phyloP scores from a whole-genome alignment of 495 filamentous ascomycete genomes.

The Podospora sp. region DNA sequence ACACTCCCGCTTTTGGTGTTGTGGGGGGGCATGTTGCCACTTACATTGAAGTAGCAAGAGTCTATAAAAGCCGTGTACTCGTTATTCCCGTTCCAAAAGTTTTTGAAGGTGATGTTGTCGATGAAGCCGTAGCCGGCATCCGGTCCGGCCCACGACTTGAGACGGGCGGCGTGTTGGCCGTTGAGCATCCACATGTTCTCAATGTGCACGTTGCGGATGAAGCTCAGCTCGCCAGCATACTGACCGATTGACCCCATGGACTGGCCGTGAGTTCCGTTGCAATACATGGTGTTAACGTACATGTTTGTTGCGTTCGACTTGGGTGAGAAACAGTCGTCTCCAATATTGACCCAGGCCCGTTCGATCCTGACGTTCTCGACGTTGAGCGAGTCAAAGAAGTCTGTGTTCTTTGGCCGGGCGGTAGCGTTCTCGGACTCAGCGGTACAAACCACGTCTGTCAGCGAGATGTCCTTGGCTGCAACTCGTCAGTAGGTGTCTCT shows the following conservation, averaged over 20 bases:
- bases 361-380: conserved; percentile 11
- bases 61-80: conserved; percentile 58
- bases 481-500: not conserved
- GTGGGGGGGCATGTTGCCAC: conserved; percentile 24
- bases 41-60: conserved; percentile 61
- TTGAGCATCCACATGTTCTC: conserved; percentile 61
- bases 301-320: conserved; percentile 62
- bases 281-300: conserved; percentile 60
- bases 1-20: too few species aligned
- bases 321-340: conserved; percentile 63
- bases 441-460: conserved; percentile 56
- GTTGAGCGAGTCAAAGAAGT: conserved; percentile 39
- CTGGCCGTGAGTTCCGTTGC: conserved; percentile 60
- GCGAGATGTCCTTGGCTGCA: conserved; percentile 52
- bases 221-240: conserved; percentile 54
- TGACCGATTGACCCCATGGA: conserved; percentile 62
- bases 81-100: conserved; percentile 59
- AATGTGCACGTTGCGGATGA: conserved; percentile 57
- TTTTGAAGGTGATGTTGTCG: conserved; percentile 61
- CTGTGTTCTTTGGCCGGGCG: conserved; percentile 57
- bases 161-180: conserved; percentile 57
- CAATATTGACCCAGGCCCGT: conserved; percentile 54
- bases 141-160: conserved; percentile 59
- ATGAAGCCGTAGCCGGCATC: conserved; percentile 60
- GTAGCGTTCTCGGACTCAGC: conserved; percentile 56